Conservation (phyloP, 2,329 filamentous ascomycete genomes). For the Talaromyces marneffei region DNA sequence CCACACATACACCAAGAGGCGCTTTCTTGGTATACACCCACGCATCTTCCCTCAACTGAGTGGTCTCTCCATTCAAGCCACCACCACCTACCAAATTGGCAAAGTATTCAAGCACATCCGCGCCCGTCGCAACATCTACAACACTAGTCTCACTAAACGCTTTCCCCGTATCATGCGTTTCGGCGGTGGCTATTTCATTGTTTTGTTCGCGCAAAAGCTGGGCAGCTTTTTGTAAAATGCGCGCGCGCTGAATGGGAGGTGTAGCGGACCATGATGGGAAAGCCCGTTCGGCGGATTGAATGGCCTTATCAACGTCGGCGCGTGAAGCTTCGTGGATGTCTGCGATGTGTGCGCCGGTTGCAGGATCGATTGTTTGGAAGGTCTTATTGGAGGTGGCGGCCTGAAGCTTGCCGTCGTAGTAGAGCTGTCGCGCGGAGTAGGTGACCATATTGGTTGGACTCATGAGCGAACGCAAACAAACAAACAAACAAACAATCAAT, state of each 20-base stretch:
- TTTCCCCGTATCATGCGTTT: conserved; percentile 83
- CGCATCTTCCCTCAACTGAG: conserved; percentile 66
- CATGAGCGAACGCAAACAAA: not conserved
- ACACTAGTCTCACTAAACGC: conserved; percentile 77
- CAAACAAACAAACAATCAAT: no score
- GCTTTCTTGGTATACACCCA: conserved; percentile 81
- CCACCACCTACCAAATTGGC: conserved; percentile 72
- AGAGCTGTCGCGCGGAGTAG: conserved; percentile 58
- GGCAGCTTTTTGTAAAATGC: conserved; percentile 72
- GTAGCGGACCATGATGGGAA: conserved; percentile 73
- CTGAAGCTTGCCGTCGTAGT: conserved; percentile 67
- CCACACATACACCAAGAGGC: conserved; percentile 74
- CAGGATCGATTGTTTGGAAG: conserved; percentile 69
- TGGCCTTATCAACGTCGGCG: conserved; percentile 63
- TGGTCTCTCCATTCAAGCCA: conserved; percentile 73
- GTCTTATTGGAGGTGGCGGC: conserved; percentile 53
- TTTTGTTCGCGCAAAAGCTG: conserved; percentile 68
- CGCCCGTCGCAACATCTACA: conserved; percentile 76
- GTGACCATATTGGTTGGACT: conserved; percentile 29
- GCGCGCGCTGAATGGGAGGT: conserved; percentile 65
- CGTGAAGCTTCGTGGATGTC: conserved; percentile 65
- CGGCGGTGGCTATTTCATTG: conserved; percentile 69
- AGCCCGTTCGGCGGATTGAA: conserved; percentile 63
- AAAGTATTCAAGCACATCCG: conserved; percentile 82
- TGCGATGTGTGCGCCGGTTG: conserved; percentile 62